phyloP scores from a whole-genome alignment of 2,329 filamentous ascomycete genomes.

The Pseudopithomyces maydicus region DNA sequence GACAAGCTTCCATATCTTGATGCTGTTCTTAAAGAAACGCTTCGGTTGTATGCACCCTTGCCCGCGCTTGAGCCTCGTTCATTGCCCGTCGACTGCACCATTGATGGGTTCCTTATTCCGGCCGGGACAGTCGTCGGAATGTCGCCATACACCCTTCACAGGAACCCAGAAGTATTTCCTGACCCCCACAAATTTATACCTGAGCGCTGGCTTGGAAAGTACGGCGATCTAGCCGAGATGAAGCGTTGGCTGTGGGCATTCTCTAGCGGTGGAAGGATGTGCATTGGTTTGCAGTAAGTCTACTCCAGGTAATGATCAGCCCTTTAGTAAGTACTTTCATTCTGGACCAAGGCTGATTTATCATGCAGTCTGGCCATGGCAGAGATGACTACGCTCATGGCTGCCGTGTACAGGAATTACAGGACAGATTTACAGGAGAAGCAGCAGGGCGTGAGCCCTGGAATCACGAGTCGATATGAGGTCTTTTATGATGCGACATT shows the following conservation, averaged over 20 bases:
- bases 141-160: constrained; percentile 47
- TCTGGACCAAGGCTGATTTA: no score
- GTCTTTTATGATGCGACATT: constrained; percentile 46
- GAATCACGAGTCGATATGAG: constrained; percentile 50
- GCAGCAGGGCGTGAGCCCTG: constrained; percentile 34
- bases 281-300: constrained; percentile 35
- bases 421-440: constrained; percentile 27
- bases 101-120: constrained; percentile 45
- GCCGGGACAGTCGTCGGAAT: constrained; percentile 46
- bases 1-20: constrained; percentile 53
- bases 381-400: constrained; percentile 55
- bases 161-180: constrained; percentile 38
- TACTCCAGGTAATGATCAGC: no score
- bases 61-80: constrained; percentile 58
- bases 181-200: constrained; percentile 15
- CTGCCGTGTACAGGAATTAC: constrained; percentile 53
- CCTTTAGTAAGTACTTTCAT: no score
- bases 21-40: constrained; percentile 57
- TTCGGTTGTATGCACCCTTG: constrained; percentile 57
- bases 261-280: constrained; percentile 49
- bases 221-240: constrained; percentile 27
- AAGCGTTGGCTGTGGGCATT: constrained; percentile 47
- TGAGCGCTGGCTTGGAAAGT: constrained; percentile 28
- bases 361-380: constrained; percentile 50
- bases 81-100: constrained; percentile 38